Base-by-base conservation (phyloP, 2,329 filamentous ascomycete genomes). In the Fusarium sp. region DNA sequence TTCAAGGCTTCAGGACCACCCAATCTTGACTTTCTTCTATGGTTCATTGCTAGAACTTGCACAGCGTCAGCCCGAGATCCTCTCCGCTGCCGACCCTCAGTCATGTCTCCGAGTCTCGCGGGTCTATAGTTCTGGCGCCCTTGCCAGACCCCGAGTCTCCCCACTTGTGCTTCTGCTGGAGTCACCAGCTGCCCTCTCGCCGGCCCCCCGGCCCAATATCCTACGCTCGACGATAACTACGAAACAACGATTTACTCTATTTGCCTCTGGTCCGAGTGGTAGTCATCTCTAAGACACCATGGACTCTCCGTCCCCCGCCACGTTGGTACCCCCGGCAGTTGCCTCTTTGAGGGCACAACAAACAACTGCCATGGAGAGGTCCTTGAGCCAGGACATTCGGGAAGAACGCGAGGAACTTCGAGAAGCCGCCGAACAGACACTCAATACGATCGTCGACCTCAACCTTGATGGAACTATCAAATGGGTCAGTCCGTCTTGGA, bases 401-500 rank as follows among this genome's bases (percentile, higher is more conserved):
- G 94, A 97, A 77, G 94, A 98, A 83, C 89, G 95, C 67, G 92
- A 97, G 78, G 95, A 98, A 78, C 87, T 99, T 72, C 94, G 95
- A 77, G 93, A 97, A 83, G 96, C 95, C 40, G 96, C 95, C 51
- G 95, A 98, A 81, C 94, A 98, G 83, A 98, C 95, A 22, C 86
- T 97, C 78, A 99, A 98, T 80, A 93, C 97, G 69, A 97, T 99
- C 78, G 87, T 99, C 77, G 95, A 99, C 82, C 86, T 99, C 70
- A 94, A 94, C 76, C 87, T 98, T 58, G 92, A 98, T 77, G 94
- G 94, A 70, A 92, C 90, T 65, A 92, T 99, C 75, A 92, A 94
- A 81, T 99, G 96, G 93, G 95, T 97, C 74, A 98, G 95, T 78
- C 93, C 95, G 14, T 98, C 95, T 17, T 99, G 96, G 96, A 88